Evolutionary conservation across 208 protist species (phyloP).

Genomic region (Naegleria gruberi): DNA sequence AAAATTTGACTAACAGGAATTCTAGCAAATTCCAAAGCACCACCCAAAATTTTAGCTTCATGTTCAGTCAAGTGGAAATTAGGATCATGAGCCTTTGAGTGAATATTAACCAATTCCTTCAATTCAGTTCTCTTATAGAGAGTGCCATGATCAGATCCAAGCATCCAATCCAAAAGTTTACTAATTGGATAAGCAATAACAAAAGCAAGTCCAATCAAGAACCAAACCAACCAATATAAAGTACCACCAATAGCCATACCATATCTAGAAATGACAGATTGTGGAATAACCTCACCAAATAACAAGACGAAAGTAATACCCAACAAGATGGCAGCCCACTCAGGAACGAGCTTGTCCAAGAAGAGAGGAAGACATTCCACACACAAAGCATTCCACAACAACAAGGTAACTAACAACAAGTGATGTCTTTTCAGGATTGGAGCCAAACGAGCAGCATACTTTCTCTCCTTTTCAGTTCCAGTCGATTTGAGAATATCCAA

Average conservation of each 20-base stretch:
- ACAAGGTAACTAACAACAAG: constrained; percentile 54
- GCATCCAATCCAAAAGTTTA: constrained; percentile 57
- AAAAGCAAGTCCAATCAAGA: constrained; percentile 54
- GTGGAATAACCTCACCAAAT: constrained; percentile 76
- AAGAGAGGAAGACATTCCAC: constrained; percentile 67
- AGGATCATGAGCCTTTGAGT: constrained; percentile 4
- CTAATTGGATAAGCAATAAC: constrained; percentile 65
- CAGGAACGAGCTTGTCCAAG: constrained; percentile 58
- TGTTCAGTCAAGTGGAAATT: background rate
- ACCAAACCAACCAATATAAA: constrained; percentile 53
- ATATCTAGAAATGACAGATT: constrained; percentile 70
- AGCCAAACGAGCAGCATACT: constrained; percentile 2
- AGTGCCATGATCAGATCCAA: constrained; percentile 54
- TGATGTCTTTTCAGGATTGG: background rate
- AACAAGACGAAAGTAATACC: constrained; percentile 70
- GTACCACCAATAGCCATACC: constrained; percentile 58
- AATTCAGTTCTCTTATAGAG: constrained; percentile 58
- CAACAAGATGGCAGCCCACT: constrained; percentile 58
- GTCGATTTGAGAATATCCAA: constrained; percentile 37
- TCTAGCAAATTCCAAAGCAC: constrained; percentile 10
- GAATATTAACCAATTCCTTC: constrained; percentile 54
- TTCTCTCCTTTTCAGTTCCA: constrained; percentile 9
- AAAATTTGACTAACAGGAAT: constrained; percentile 61
- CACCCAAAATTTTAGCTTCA: constrained; percentile 24
- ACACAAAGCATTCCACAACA: constrained; percentile 59